Evolutionary conservation across 495 filamentous ascomycete genomes (phyloP).

Genomic region (Amniculicola lignicola): DNA sequence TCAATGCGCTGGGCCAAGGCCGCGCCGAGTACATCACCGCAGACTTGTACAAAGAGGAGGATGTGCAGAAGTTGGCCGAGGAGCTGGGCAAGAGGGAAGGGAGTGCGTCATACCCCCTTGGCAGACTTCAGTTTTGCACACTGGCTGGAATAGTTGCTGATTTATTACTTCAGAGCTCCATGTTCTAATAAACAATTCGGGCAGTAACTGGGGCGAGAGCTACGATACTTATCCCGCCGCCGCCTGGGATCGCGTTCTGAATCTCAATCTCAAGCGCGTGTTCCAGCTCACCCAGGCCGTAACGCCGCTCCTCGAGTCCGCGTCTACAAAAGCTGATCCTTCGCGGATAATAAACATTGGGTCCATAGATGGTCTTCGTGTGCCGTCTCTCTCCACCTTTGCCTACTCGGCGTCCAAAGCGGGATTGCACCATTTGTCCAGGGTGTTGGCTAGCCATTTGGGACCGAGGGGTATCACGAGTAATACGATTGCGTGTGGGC

Average conservation of each 20-base stretch:
- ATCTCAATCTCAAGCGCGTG: constrained; percentile 75
- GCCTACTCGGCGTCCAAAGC: constrained; percentile 73
- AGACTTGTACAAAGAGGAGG: constrained; percentile 73
- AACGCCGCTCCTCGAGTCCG: constrained; percentile 66
- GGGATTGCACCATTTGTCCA: constrained; percentile 67
- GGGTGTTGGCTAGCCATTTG: constrained; percentile 68
- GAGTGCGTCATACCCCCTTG: too few species aligned
- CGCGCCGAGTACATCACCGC: constrained; percentile 62
- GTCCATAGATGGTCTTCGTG: constrained; percentile 64
- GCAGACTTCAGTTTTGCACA: too few species aligned
- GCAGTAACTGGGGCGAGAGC: constrained; percentile 66
- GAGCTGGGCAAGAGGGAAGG: constrained; percentile 62
- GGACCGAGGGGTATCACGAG: constrained; percentile 69
- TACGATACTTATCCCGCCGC: constrained; percentile 65
- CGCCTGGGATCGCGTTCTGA: constrained; percentile 70
- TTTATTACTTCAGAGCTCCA: constrained; percentile 55
- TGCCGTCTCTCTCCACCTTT: constrained; percentile 69
- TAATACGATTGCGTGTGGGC: constrained; percentile 74
- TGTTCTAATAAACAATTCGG: constrained; percentile 78
- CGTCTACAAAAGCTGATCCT: constrained; percentile 48
- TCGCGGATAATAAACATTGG: constrained; percentile 74
- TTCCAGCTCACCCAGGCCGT: constrained; percentile 74
- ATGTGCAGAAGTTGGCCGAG: constrained; percentile 60
- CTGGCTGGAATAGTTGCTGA: neutral
- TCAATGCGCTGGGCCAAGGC: constrained; percentile 62